Percentiles rank a stretch among this genome's conserved stretches.
phyloP scores from a whole-genome alignment of 768 basidiomycete genomes.

The Cystofilobasidium capitatum region DNA sequence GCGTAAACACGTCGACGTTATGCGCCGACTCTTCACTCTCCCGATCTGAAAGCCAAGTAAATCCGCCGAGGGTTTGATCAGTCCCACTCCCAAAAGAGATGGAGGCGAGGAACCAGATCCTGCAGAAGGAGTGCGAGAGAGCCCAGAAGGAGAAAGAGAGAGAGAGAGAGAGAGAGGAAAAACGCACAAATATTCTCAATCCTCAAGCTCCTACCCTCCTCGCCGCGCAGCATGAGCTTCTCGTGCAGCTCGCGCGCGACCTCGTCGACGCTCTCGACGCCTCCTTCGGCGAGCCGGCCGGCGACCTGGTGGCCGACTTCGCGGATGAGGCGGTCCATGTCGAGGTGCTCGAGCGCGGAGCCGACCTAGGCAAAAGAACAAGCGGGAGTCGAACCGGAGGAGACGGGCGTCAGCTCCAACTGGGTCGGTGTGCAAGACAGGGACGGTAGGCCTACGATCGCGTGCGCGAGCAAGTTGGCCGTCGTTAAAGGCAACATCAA shows the following conservation, averaged over 20 bases:
- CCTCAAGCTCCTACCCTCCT: constrained; percentile 10
- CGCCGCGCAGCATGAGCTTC: constrained; percentile 24
- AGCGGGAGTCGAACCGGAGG: neutral
- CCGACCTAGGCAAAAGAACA: constrained; percentile 21
- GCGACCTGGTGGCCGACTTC: constrained; percentile 26
- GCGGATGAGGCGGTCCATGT: constrained; percentile 28
- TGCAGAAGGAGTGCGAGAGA: neutral
- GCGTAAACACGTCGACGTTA: constrained; percentile 20
- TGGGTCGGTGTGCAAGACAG: no score
- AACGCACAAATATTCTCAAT: constrained; percentile 26
- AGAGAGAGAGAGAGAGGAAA: neutral
- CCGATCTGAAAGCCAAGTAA: constrained; percentile 20
- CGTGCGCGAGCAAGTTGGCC: constrained; percentile 23
- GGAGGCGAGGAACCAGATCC: neutral
- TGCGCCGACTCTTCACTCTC: constrained; percentile 22
- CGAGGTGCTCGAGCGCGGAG: constrained; percentile 26
- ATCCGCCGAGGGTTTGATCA: no score
- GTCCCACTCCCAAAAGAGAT: no score
- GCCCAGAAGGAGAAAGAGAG: neutral
- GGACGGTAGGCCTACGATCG: constrained; percentile 12
- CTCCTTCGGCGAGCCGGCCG: constrained; percentile 11
- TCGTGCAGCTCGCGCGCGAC: constrained; percentile 26
- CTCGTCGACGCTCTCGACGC: constrained; percentile 18
- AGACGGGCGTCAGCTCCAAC: neutral
- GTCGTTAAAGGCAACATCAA: constrained; percentile 26